Percentiles rank a stretch among this genome's conserved stretches.
phyloP scores from a whole-genome alignment of 495 filamentous ascomycete species.

The Viridothelium virens region DNA sequence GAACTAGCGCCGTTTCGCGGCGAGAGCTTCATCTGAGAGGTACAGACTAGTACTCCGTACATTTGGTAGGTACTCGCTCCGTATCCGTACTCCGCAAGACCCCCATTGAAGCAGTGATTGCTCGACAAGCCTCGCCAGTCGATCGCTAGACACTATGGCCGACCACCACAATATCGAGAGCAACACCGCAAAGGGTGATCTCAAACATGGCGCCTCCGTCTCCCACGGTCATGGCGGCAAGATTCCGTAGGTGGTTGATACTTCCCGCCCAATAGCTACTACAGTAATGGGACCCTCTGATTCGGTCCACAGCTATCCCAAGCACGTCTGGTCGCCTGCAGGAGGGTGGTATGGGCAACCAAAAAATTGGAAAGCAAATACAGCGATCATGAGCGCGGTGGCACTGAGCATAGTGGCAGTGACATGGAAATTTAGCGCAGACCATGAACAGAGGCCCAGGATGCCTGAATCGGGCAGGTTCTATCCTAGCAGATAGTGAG shows the following conservation, averaged over 20 bases:
- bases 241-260: constrained; percentile 66
- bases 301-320: constrained; percentile 67
- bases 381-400: constrained; percentile 66
- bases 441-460: constrained; percentile 66
- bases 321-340: constrained; percentile 97
- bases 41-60: too few species aligned
- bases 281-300: constrained; percentile 16
- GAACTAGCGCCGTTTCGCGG: neutral
- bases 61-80: too few species aligned
- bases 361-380: constrained; percentile 90
- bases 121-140: neutral
- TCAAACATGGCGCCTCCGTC: constrained; percentile 20
- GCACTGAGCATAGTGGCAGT: constrained; percentile 67
- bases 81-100: too few species aligned
- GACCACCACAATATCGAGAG: constrained; percentile 18
- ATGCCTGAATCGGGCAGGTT: constrained; percentile 85
- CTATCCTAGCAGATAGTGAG: constrained; percentile 93
- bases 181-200: constrained; percentile 12
- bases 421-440: constrained; percentile 73
- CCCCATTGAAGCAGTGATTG: neutral
- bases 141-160: constrained; percentile 2
- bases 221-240: constrained; percentile 66
- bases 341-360: constrained; percentile 97
- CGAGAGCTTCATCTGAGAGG: neutral
- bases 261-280: constrained; percentile 12